Evolutionary conservation across 2,329 filamentous ascomycete genomes (phyloP), one percentile per base, ranked within the genome.

Genomic region (Botrytis hyacinthi): DNA sequence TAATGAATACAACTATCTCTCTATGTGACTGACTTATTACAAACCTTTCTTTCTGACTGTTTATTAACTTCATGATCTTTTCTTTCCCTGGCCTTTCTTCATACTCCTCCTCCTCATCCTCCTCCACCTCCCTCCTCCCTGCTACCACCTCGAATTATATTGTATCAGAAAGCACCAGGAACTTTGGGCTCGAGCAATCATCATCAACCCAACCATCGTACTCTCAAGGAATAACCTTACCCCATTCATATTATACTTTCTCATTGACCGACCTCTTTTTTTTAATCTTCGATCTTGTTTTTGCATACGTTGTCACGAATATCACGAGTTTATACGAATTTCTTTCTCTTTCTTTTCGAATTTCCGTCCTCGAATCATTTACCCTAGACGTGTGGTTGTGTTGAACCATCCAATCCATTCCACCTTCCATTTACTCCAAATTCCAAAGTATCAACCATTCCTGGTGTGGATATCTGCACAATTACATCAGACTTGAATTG

Each of bases 401-500:
- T 67, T n/a, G 9, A 35, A 9, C 35, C 29, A 20, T 22, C 46
- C 63, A 67, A 37, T 35, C 65, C 65, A 51, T 54, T 14, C 65
- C 26, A 37, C 46, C 46, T 40, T 9, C n/a, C 20, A 44, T 4
- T 1, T 26, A 2, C 46, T 51, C 16, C n/a, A 67, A 32, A 32
- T 14, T 61, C 32, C 12, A 32, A 44, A 22, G 26, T 14, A 26
- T 35, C 46, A 40, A 1, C 32, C 65, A 40, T 16, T 67, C 5
- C 2, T 40, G 51, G n/a, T 57, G 46, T 67, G 65, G 46, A 51
- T 40, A 68, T 63, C 71, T 72, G 71, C 71, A 72, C 61, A 60
- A 72, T 72, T 72, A 72, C 71, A 72, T 72, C 71, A 72, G 61
- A 59, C 40, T 18, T 57, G 16, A 37, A 59, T 72, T 59, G n/a